Conservation (phyloP, 2,329 filamentous ascomycete species). For the Botrytis pseudocinerea region DNA sequence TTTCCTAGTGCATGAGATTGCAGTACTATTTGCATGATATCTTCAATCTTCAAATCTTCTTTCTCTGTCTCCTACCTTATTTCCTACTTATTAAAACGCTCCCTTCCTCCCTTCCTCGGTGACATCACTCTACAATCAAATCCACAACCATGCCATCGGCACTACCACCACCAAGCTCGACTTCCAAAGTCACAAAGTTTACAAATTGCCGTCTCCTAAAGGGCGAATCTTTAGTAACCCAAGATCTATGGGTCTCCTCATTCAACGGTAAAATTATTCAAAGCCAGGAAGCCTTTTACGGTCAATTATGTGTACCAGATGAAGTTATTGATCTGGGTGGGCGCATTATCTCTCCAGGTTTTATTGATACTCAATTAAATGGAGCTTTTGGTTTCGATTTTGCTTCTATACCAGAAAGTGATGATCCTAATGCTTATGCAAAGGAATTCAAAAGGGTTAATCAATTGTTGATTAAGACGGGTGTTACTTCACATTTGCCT, state of each 20-base stretch:
- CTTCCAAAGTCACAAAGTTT: slow-evolving; percentile 73
- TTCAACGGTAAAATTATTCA: slow-evolving; percentile 77
- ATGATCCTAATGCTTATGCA: slow-evolving; percentile 66
- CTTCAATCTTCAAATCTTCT: neutral
- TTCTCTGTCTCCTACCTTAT: neutral
- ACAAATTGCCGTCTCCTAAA: slow-evolving; percentile 82
- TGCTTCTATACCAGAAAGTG: slow-evolving; percentile 69
- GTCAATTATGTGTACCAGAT: slow-evolving; percentile 68
- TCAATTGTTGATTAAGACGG: slow-evolving; percentile 69
- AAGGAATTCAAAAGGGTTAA: slow-evolving; percentile 74
- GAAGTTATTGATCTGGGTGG: slow-evolving; percentile 76
- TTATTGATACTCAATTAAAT: slow-evolving; percentile 92
- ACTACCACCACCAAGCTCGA: slow-evolving; percentile 27
- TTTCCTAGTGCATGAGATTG: slow-evolving; percentile 16
- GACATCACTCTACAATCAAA: neutral
- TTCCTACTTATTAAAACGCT: neutral
- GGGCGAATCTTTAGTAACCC: slow-evolving; percentile 63
- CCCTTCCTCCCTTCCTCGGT: neutral
- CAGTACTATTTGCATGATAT: neutral
- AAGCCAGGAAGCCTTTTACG: slow-evolving; percentile 67
- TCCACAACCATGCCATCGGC: slow-evolving; percentile 45
- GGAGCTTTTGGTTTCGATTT: slow-evolving; percentile 94
- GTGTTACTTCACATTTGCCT: slow-evolving; percentile 85
- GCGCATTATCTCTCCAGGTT: slow-evolving; percentile 79
- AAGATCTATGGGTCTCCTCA: slow-evolving; percentile 89